Base-by-base conservation (phyloP, 768 basidiomycete species). In the Phanerochaete sordida region DNA sequence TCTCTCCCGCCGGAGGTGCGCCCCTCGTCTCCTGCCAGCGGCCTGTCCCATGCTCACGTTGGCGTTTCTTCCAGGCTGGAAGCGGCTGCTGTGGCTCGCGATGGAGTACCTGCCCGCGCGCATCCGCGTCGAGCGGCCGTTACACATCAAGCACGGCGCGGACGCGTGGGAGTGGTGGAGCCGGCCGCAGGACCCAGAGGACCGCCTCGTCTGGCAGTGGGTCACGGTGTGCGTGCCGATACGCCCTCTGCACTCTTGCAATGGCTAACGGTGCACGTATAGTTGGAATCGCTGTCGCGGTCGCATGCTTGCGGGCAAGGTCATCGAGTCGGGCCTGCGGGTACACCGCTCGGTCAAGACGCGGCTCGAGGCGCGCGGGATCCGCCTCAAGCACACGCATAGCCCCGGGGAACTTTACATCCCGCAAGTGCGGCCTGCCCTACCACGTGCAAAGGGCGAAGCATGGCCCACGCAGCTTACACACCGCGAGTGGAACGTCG, bases 321-420 rank as follows among this genome's bases (percentile, higher is more conserved):
- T 73, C 60, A 66, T 62, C 45, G 56, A 63, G 39, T 19, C 39
- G 2, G 74, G 76, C 7, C 72, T 81, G 19, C 75, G 76, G 59
- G 73, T 83, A 13, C 83, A 84, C 61, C 65, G 81, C 58, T 79
- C 74, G 33, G 83, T 85, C 27, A 77, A 78, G 72, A 74, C 79
- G 62, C 76, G 86, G 58, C 77, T 85, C 76, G 81, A 84, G 27
- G 80, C 84, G 0, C 66, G 33, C 16, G 24, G 31, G 35, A 15
- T 26, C 21, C 23, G 31, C 2, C 53, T 54, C 35, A 9, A n/a
- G 21, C 35, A 39, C 26, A 19, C 37, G 35, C 53, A 37, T 23
- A 21, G 31, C 21, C 53, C 21, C 35, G 53, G 21, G 9, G 46
- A 50, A 9, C 23, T 48, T 15, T 64, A 64, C 31, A 51, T 57